Evolutionary conservation across 139 green algal genomes (phyloP), one percentile per base, ranked within the genome.

Genomic region (Coelastrella sp.): DNA sequence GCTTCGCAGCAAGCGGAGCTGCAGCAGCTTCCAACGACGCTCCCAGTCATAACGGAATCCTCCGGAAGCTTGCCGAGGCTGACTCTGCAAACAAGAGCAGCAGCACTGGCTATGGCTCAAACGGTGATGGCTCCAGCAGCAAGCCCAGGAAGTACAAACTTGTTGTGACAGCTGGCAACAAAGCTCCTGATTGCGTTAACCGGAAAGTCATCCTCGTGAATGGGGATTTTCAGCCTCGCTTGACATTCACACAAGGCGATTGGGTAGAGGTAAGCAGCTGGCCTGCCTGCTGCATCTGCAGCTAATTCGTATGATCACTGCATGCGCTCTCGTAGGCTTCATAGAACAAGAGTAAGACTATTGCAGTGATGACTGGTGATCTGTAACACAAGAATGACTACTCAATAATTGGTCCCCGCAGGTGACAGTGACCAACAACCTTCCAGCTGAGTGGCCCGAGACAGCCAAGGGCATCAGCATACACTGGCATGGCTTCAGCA

Each of bases 351-450:
- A n/a, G n/a, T n/a, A n/a, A n/a, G n/a, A n/a, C n/a, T n/a, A n/a
- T n/a, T n/a, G n/a, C n/a, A n/a, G n/a, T n/a, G n/a, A n/a, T n/a
- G n/a, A n/a, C n/a, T n/a, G n/a, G n/a, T n/a, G n/a, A n/a, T n/a
- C n/a, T n/a, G n/a, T n/a, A n/a, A n/a, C n/a, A n/a, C n/a, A n/a
- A n/a, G n/a, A n/a, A n/a, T n/a, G n/a, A n/a, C n/a, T n/a, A n/a
- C n/a, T n/a, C n/a, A n/a, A n/a, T n/a, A 19, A 13, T 71, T 71
- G 61, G 13, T 32, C 11, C 16, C 71, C 22, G 17, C 91, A 95
- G 89, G 76, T 94, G 5, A 92, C 75, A 14, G 75, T 95, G 4
- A 65, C 83, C 59, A 94, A 94, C 84, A 79, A 93, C 86, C 64
- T 95, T 14, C 93, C 93, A 0, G 60, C 68, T 7, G 64, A 87